Base-by-base conservation (phyloP, 768 basidiomycete species). In the Mycena rebaudengoi region DNA sequence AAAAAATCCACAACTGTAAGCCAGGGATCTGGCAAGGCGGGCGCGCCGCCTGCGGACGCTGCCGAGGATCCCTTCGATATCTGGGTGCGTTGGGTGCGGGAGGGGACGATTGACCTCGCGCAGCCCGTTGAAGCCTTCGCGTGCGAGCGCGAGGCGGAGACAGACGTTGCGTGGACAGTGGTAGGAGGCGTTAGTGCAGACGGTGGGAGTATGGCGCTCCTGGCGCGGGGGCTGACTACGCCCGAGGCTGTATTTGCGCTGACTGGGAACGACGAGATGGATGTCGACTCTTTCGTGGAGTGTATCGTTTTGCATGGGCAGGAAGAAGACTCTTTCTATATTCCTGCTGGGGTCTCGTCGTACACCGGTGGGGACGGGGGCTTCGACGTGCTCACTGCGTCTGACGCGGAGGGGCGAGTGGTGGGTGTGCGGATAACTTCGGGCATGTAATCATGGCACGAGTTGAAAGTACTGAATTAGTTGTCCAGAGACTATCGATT, bases 21-120 rank as follows among this genome's bases (percentile, higher is more conserved):
- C 23, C 59, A 11, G 59, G 59, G 32, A 60, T 60, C 21, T 60
- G 59, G 59, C 50, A 60, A 40, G 59, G 59, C 40, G 59, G 49
- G 18, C 58, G 58, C 20, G 30, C 23, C 12, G 23, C 14, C n/a
- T n/a, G n/a, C n/a, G n/a, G n/a, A n/a, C 35, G 16, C 5, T 5
- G 32, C 12, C 14, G 29, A 30, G n/a, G 29, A 59, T 13, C 29
- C n/a, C 20, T 60, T 60, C 41, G 3, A 10, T n/a, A 60, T 60
- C 23, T 60, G 59, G 59, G 59, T 60, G 18, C 23, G 41, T 37
- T 60, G 59, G 59, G 30, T 60, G 14, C 48, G 59, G 20, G 59
- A 50, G 26, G 50, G 59, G 23, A 26, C 49, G 23, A 60, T 60
- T 29, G 59, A 60, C 41, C 59, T 60, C 14, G 13, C 40, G 40